Evolutionary conservation across 768 basidiomycete genomes (phyloP), one percentile per base, ranked within the genome.

Genomic region (Rhodosporidiobolus sp.): DNA sequence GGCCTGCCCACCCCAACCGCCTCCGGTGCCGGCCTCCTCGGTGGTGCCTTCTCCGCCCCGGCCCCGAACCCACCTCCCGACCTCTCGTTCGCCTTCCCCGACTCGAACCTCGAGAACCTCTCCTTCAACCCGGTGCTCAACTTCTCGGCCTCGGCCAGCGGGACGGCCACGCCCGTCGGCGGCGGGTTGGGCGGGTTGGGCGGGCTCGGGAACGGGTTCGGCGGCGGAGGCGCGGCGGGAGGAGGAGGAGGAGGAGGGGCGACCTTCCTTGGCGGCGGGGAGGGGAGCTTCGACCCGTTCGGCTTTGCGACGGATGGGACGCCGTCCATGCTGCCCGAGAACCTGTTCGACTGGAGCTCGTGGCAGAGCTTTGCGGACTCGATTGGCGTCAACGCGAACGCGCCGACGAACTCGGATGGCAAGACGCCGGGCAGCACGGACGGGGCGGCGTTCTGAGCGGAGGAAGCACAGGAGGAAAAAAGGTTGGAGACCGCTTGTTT

Each of bases 121-220:
- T 67, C 66, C 11, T 72, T 72, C 66, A 72, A 72, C 52, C 71
- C 71, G 35, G 58, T 62, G 20, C 65, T 72, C 56, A 72, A 72
- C 57, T 45, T 64, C 17, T 53, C 45, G 55, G 4, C 24, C 24
- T 17, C 53, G 28, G 16, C 19, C 14, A 12, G 57, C n/a, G 54
- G 14, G 24, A 1, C 63, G 43, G 19, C 43, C 57, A 17, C 48
- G 48, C 22, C 32, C 20, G 17, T 20, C 34, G 46, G 46, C 16
- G 49, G 22, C n/a, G 60, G 48, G 20, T 2, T 45, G 19, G 32
- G 61, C 60, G 60, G 30, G n/a, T 7, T 45, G 3, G 35, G 34
- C 59, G 45, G 59, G 20, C 19, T 32, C 11, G 45, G 59, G n/a
- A 46, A 1, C 38, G 14, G 38, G 8, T 43, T 43, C 38, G 38